Conservation (phyloP, 2,329 filamentous ascomycete genomes). For the Allantophomopsis cytisporea region DNA sequence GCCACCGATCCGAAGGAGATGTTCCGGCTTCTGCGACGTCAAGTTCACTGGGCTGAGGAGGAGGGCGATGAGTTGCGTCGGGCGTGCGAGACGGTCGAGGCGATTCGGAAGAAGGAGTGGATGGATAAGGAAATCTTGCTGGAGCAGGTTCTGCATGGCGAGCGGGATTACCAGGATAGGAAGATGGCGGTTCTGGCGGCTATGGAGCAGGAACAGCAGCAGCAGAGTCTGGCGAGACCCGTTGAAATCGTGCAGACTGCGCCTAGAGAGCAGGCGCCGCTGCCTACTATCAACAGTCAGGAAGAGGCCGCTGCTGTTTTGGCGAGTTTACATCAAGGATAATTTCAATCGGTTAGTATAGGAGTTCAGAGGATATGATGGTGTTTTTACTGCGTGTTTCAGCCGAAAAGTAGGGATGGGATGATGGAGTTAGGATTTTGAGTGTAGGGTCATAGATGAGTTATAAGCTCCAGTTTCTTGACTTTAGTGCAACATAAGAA, state of each 20-base stretch:
- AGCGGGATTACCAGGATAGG: constrained; percentile 51
- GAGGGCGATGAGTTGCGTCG: constrained; percentile 49
- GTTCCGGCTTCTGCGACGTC: constrained; percentile 45
- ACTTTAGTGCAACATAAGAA: no score
- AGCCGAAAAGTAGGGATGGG: no score
- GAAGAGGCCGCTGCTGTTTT: constrained; percentile 14
- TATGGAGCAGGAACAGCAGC: constrained; percentile 15
- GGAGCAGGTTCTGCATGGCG: constrained; percentile 55
- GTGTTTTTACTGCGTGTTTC: no score
- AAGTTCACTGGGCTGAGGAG: constrained; percentile 59
- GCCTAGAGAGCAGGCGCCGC: constrained; percentile 4
- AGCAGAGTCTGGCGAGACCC: constrained; percentile 1
- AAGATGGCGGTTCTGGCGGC: constrained; percentile 39
- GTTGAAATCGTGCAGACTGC: not conserved
- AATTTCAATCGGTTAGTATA: not conserved
- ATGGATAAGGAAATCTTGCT: constrained; percentile 65
- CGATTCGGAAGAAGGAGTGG: constrained; percentile 59
- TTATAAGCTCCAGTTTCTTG: no score
- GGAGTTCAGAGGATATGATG: no score
- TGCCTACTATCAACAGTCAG: not conserved
- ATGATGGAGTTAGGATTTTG: no score
- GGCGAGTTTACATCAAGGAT: constrained; percentile 12
- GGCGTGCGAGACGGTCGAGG: constrained; percentile 55
- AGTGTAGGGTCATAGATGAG: no score
- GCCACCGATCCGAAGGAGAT: constrained; percentile 48